A percentile compares a stretch with the other conserved stretches of the same genome.
phyloP scores from a whole-genome alignment of 306 rosid species.

The Sindora glabra region DNA sequence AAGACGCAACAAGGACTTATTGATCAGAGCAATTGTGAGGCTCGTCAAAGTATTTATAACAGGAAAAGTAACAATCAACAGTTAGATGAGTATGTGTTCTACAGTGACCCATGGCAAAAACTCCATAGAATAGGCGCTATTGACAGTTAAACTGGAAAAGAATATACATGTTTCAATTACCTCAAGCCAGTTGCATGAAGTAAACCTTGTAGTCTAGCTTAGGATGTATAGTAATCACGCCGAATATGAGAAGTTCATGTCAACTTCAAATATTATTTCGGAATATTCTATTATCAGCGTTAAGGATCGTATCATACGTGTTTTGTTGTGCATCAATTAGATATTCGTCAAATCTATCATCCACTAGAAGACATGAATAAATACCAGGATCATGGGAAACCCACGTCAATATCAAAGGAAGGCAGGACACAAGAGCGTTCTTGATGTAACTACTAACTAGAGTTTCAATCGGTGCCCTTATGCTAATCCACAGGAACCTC shows the following conservation, averaged over 20 bases:
- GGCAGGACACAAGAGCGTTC: neutral
- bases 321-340: neutral
- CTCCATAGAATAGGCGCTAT: too few species aligned
- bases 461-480: neutral
- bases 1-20: too few species aligned
- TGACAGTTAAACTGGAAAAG: too few species aligned
- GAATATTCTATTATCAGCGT: neutral
- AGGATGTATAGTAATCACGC: neutral
- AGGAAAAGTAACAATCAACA: too few species aligned
- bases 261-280: slow-evolving; percentile 6
- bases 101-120: too few species aligned
- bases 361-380: slow-evolving; percentile 6
- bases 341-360: neutral
- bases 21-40: too few species aligned
- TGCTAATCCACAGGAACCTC: slow-evolving; percentile 61
- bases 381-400: slow-evolving; percentile 10
- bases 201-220: too few species aligned
- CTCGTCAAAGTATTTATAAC: too few species aligned
- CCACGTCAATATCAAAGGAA: neutral
- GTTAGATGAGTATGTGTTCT: too few species aligned
- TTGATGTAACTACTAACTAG: neutral
- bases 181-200: neutral
- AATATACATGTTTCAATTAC: neutral
- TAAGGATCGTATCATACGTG: neutral
- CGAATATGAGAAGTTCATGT: neutral